Evolutionary conservation across 768 basidiomycete genomes (phyloP).

Genomic region (Mrakia gelida): DNA sequence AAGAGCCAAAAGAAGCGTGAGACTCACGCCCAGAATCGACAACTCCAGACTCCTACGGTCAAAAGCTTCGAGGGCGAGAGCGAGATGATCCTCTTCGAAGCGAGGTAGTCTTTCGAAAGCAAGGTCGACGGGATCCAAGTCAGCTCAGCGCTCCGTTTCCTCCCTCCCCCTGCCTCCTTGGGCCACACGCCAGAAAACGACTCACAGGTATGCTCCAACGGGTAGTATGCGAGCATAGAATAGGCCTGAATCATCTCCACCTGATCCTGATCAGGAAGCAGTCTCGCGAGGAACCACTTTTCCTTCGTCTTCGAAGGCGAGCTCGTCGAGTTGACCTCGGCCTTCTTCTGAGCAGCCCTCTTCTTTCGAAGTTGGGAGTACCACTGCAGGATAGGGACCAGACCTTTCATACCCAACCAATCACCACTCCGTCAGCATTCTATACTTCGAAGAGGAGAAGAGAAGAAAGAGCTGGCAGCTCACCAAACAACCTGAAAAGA

Average conservation of each 20-base stretch:
- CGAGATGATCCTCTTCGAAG: slow-evolving; percentile 35
- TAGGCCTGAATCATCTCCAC: slow-evolving; percentile 39
- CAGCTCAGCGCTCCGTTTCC: background rate
- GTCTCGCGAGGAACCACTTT: background rate
- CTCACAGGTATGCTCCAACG: slow-evolving; percentile 42
- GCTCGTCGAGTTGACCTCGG: too few species aligned
- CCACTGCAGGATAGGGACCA: slow-evolving; percentile 30
- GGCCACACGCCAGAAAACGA: too few species aligned
- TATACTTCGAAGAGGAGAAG: background rate
- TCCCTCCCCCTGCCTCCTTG: background rate
- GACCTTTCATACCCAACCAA: background rate
- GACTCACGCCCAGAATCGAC: slow-evolving; percentile 65
- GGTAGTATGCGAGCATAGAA: slow-evolving; percentile 43
- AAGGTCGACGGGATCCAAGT: background rate
- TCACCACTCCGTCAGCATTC: background rate
- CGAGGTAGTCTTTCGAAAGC: slow-evolving; percentile 35
- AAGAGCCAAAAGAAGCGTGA: background rate
- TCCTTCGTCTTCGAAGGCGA: too few species aligned
- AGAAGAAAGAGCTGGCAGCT: background rate
- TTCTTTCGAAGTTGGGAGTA: background rate
- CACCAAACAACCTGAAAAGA: slow-evolving; percentile 27
- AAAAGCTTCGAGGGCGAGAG: slow-evolving; percentile 21
- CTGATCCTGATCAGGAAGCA: slow-evolving; percentile 10
- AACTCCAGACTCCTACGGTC: slow-evolving; percentile 62
- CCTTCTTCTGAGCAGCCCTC: background rate